Base-by-base conservation (phyloP, 2,329 filamentous ascomycete species). In the Nannizzia gypsea region DNA sequence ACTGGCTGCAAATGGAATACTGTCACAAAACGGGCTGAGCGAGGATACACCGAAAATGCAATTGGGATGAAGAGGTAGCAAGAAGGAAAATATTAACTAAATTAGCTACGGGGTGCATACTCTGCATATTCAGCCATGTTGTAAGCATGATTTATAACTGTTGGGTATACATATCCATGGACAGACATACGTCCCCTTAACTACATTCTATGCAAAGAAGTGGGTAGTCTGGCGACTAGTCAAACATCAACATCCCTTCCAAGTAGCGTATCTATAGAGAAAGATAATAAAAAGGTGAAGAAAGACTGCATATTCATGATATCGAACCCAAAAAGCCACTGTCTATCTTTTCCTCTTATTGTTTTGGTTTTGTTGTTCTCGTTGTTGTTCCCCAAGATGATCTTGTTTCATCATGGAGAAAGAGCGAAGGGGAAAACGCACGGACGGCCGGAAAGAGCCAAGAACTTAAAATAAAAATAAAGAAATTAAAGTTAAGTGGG, bases 401-500 rank as follows among this genome's bases (percentile, higher is more conserved):
- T 48, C 44, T 11, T 48, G 44, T 48, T 48, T 48, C 44, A 48
- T 24, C 20, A 4, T 48, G 2, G 17, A 15, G 13, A 13, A 42
- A 42, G n/a, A 13, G n/a, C n/a, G 52, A n/a, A 56, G 36, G 22
- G 28, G 36, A 20, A 42, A 57, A 57, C 38, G 34, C 38, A 57
- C 38, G 13, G 20, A 40, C 38, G 20, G 17, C 31, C 38, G 55
- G 38, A 57, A 57, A 42, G 22, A 40, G 55, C 55, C 34, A 38
- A 57, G 55, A 40, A 13, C n/a, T 15, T 24, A 24, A 57, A 57
- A 42, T 42, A 42, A 57, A 42, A 56, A 57, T 28, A 57, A 57
- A 57, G 55, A 54, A 34, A 31, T 34, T 57, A 42, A 42, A 57
- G 38, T 40, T 57, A 57, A 57, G 38, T 40, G 55, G 55, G 55